Conservation (phyloP, 2,329 filamentous ascomycete species). For the Penicillium sp. region DNA sequence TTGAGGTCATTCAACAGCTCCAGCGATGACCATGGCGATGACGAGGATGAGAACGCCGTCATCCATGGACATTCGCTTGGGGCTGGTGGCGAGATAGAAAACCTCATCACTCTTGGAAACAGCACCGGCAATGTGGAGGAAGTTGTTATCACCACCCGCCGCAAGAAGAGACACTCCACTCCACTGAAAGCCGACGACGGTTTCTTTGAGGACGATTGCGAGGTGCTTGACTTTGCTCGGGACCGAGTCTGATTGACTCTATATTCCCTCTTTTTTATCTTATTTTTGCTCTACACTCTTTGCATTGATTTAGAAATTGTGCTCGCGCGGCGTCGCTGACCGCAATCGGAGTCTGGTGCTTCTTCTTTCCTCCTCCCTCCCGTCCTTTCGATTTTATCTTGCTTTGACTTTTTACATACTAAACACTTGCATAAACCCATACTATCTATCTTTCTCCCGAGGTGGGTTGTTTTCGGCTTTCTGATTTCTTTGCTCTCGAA, state of each 20-base stretch:
- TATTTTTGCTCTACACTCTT: slow-evolving; percentile 10
- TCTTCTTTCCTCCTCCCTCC: background rate
- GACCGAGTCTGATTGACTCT: slow-evolving; percentile 48
- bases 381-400: background rate
- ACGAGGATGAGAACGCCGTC: slow-evolving; percentile 26
- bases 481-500: slow-evolving; percentile 9
- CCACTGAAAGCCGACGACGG: slow-evolving; percentile 55
- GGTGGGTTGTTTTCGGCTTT: background rate
- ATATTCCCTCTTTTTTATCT: background rate
- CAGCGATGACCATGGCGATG: slow-evolving; percentile 39
- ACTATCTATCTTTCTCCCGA: background rate
- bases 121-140: slow-evolving; percentile 65
- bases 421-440: slow-evolving; percentile 23
- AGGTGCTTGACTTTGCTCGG: slow-evolving; percentile 80
- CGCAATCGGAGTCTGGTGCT: slow-evolving; percentile 15
- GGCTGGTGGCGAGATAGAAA: slow-evolving; percentile 47
- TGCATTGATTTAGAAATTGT: slow-evolving; percentile 17
- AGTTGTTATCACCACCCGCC: slow-evolving; percentile 77
- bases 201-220: slow-evolving; percentile 91
- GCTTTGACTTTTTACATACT: slow-evolving; percentile 2
- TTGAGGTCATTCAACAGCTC: slow-evolving; percentile 44
- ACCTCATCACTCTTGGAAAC: slow-evolving; percentile 50
- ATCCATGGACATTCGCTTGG: slow-evolving; percentile 30
- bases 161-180: slow-evolving; percentile 55
- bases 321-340: slow-evolving; percentile 17